Conservation (phyloP, 2,329 filamentous ascomycete genomes). For the Emergomyces orientalis region DNA sequence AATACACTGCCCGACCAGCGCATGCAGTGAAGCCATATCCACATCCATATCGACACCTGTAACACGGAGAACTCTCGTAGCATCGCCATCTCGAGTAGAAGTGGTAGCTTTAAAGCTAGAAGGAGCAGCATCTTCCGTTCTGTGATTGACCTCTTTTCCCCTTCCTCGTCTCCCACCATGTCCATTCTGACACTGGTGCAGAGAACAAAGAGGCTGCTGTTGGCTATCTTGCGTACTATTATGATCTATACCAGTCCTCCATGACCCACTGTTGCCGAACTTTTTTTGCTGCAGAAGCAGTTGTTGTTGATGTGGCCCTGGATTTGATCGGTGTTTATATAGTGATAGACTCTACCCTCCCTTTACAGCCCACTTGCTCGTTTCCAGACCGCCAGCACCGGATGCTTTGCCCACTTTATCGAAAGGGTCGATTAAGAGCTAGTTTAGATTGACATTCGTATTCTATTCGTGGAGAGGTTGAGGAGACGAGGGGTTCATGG, state of each 20-base stretch:
- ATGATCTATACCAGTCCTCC: neutral
- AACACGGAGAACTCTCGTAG: constrained; percentile 40
- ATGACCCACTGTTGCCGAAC: neutral
- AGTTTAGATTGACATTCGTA: neutral
- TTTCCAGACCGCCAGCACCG: constrained; percentile 10
- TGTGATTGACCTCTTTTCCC: neutral
- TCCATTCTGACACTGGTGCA: neutral
- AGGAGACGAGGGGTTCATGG: neutral
- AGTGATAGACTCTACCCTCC: neutral
- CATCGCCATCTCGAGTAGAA: constrained; percentile 29
- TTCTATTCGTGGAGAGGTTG: neutral
- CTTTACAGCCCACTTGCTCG: constrained; percentile 13
- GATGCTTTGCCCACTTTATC: constrained; percentile 11
- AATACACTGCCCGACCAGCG: constrained; percentile 29
- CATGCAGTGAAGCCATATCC: constrained; percentile 28
- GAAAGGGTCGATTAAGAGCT: constrained; percentile 11
- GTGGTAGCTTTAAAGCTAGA: neutral
- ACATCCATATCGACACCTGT: constrained; percentile 35
- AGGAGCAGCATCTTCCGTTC: neutral
- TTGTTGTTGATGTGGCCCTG: neutral
- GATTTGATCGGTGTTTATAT: neutral
- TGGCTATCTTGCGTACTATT: neutral
- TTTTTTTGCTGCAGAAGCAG: constrained; percentile 7
- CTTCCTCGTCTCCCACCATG: neutral
- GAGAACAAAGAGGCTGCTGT: neutral